phyloP scores from a whole-genome alignment of 129 eudicot species.

The Ambrosia trifida region DNA sequence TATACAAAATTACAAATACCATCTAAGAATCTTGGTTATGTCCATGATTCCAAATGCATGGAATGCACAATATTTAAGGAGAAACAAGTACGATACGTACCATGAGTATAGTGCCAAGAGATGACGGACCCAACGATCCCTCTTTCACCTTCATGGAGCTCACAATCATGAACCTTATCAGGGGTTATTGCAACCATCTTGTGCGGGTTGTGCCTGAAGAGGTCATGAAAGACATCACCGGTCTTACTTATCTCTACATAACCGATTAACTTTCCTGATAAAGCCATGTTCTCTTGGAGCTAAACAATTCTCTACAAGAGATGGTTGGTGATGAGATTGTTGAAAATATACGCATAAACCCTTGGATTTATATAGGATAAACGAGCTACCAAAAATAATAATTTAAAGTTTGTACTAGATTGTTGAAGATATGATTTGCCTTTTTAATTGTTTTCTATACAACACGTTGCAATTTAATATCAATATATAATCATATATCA shows the following conservation, averaged over 20 bases:
- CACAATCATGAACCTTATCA: slow-evolving; percentile 35
- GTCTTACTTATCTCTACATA: slow-evolving; percentile 28
- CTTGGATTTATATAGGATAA: slow-evolving; percentile 7
- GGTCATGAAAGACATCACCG: slow-evolving; percentile 40
- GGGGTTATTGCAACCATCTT: slow-evolving; percentile 21
- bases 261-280: slow-evolving; percentile 25
- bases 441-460: no score
- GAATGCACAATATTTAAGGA: background rate
- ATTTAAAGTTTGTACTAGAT: no score
- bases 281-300: slow-evolving; percentile 9
- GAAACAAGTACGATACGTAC: background rate
- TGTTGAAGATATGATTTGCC: no score
- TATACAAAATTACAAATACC: no score
- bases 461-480: no score
- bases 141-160: slow-evolving; percentile 33
- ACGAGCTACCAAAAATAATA: no score
- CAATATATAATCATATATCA: no score
- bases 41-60: no score
- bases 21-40: no score
- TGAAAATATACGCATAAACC: background rate
- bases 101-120: slow-evolving; percentile 34
- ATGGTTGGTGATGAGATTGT: slow-evolving; percentile 12
- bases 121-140: slow-evolving; percentile 36
- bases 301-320: background rate
- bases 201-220: slow-evolving; percentile 36